phyloP scores from a whole-genome alignment of 2,329 filamentous ascomycete species.

The Talaromyces sp. region DNA sequence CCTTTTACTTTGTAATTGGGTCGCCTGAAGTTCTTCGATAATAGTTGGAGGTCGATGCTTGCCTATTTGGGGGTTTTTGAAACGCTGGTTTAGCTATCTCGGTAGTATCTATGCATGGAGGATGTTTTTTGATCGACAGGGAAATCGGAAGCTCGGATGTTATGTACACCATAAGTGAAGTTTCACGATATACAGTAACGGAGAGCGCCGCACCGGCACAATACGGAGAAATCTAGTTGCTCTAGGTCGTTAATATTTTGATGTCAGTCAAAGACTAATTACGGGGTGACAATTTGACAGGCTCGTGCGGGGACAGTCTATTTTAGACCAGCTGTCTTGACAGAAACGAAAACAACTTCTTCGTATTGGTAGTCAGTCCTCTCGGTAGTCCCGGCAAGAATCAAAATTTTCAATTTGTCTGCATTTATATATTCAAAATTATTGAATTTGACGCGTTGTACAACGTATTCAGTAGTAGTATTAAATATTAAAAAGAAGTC shows the following conservation, averaged over 20 bases:
- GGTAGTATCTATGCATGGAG: too few species aligned
- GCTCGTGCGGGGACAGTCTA: neutral
- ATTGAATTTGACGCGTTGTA: neutral
- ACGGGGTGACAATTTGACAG: neutral
- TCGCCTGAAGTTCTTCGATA: too few species aligned
- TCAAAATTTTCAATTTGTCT: neutral
- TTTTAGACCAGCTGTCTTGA: neutral
- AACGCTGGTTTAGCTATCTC: neutral
- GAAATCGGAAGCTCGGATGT: neutral
- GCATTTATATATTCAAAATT: too few species aligned
- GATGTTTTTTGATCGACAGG: neutral
- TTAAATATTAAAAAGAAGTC: too few species aligned
- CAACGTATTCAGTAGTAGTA: too few species aligned
- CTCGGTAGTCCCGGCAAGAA: neutral
- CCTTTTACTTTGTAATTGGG: too few species aligned
- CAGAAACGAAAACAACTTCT: neutral
- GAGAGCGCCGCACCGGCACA: too few species aligned
- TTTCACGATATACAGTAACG: too few species aligned
- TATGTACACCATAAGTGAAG: too few species aligned
- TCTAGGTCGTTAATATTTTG: too few species aligned
- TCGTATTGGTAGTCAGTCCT: neutral
- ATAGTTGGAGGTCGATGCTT: neutral
- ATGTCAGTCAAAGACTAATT: too few species aligned
- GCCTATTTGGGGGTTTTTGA: neutral
- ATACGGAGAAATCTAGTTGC: too few species aligned